Evolutionary conservation across 306 rosid genomes (phyloP), one percentile per base, ranked within the genome.

Genomic region (Clitoria ternatea): DNA sequence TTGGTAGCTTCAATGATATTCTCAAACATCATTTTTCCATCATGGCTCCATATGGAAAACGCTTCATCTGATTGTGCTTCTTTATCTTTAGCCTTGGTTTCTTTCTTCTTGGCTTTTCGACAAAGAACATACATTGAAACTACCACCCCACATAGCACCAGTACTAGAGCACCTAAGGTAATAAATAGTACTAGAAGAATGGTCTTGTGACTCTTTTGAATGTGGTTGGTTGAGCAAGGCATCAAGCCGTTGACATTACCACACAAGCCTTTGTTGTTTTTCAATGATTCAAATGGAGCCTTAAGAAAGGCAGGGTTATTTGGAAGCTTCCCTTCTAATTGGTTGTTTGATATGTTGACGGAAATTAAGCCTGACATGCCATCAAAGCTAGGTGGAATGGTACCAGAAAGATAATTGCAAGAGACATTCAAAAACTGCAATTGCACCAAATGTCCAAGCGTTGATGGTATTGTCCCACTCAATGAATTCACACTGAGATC

Each of bases 301-400:
- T 53, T 20, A 49, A 29, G 59, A 43, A 75, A 75, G n/a, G n/a
- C n/a, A n/a, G n/a, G 4, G 22, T 19, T 65, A 0, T 75, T 64
- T 42, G 79, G 79, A 19, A 75, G 20, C 1, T 49, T 30, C 19
- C 79, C 79, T 54, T 75, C 60, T 43, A 75, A 44, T n/a, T 65
- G 48, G 30, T 75, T 75, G 57, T 54, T 4, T 30, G 86, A 84
- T 36, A 81, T 74, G 61, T 77, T 73, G 53, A 81, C 71, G 2
- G 20, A n/a, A 8, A n/a, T 42, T 66, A 81, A 84, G n/a, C n/a
- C n/a, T n/a, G n/a, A n/a, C n/a, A 81, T 52, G 75, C 49, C n/a
- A 11, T 6, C 36, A 49, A 84, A 84, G 17, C 14, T 50, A 1
- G 57, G 9, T 6, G 88, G 88, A 42, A 84, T 77, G 0, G 57